Evolutionary conservation across 345 rosid genomes (phyloP).

Genomic region (Heritiera fomes): DNA sequence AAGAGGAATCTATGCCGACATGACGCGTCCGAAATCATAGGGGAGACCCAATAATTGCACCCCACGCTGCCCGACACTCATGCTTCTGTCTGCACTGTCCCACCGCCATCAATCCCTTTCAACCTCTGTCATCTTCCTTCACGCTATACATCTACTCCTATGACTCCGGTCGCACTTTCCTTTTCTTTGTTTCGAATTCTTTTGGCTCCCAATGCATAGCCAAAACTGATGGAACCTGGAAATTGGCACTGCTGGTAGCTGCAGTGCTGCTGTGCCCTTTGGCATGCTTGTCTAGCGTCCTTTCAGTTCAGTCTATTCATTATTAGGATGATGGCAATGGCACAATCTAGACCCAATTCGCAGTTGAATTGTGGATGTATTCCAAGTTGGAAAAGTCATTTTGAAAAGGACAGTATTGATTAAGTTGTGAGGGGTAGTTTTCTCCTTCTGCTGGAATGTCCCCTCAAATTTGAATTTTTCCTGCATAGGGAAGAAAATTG

Average conservation of each 20-base stretch:
- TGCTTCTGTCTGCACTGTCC: slow-evolving; percentile 48
- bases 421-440: not conserved
- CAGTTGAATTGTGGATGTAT: not conserved
- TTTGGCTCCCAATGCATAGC: not conserved
- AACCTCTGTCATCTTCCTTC: slow-evolving; percentile 22
- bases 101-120: slow-evolving; percentile 19
- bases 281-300: slow-evolving; percentile 3
- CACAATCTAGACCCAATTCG: not conserved
- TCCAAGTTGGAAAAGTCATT: slow-evolving; percentile 3
- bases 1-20: slow-evolving; percentile 65
- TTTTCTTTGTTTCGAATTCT: not conserved
- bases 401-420: not conserved
- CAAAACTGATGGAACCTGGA: not conserved
- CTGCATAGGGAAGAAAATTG: slow-evolving; percentile 1
- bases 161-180: not conserved
- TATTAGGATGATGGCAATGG: not conserved
- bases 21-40: slow-evolving; percentile 69
- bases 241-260: not conserved
- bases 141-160: slow-evolving; percentile 22
- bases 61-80: slow-evolving; percentile 69
- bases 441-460: slow-evolving; percentile 13
- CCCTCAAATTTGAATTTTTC: not conserved
- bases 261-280: not conserved
- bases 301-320: slow-evolving; percentile 1
- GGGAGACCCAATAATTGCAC: slow-evolving; percentile 52